These are phyloP conservation scores for Daldinia decipiens DNA, from an alignment of 495 filamentous ascomycete genomes.

Conservation along the genomic window DNA sequence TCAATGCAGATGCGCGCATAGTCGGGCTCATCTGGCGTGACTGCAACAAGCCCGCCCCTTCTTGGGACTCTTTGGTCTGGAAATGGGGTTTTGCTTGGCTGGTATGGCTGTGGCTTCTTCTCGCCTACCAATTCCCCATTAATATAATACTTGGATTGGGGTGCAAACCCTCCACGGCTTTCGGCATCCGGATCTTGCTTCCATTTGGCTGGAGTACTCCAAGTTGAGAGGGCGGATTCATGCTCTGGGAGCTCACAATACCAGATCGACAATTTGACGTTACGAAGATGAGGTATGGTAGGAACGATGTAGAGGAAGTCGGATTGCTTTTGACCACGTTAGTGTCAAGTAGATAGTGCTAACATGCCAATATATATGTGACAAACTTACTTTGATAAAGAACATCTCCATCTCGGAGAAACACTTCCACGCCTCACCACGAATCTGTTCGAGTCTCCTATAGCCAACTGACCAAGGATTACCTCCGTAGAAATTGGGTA, in stretches of 20 bases:
- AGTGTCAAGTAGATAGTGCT: conserved; percentile 32
- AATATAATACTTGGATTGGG: conserved; percentile 58
- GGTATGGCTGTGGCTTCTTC: conserved; percentile 48
- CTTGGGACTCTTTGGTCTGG: conserved; percentile 58
- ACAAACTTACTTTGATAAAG: conserved; percentile 72
- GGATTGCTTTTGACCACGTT: conserved; percentile 62
- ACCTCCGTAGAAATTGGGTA: conserved; percentile 55
- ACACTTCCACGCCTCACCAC: conserved; percentile 57
- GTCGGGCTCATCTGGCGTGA: conserved; percentile 58
- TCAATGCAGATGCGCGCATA: conserved; percentile 58
- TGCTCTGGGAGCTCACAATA: conserved; percentile 63
- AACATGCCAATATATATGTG: background rate
- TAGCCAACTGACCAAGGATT: conserved; percentile 54
- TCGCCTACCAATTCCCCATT: conserved; percentile 59
- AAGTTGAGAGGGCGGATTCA: conserved; percentile 51
- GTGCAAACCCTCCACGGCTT: conserved; percentile 53
- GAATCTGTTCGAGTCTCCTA: conserved; percentile 51
- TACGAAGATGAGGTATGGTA: conserved; percentile 73
- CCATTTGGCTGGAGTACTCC: conserved; percentile 58
- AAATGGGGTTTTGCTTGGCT: conserved; percentile 57
- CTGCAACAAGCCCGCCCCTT: conserved; percentile 54
- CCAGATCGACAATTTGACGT: conserved; percentile 64
- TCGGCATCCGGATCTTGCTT: conserved; percentile 61
- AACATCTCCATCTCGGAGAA: conserved; percentile 71
- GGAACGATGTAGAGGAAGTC: conserved; percentile 80